These are phyloP conservation scores for Meyerozyma elateridarum DNA, from an alignment of 1,139 yeast genomes.

Conservation along the genomic window DNA sequence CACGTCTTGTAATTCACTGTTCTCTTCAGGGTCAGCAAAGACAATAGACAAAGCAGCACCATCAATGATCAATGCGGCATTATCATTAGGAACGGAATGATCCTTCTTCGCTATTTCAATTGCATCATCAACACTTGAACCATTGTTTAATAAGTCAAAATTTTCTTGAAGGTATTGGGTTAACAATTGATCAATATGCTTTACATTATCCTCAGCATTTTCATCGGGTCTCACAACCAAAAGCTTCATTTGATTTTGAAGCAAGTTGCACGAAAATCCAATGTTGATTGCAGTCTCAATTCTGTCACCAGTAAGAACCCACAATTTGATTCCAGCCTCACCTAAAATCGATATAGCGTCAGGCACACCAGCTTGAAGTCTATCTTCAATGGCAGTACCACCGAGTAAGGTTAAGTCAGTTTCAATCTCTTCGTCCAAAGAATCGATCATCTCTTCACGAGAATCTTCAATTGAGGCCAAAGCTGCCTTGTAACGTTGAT, in stretches of 20 bases:
- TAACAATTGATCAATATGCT: constrained; percentile 30
- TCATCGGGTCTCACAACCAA: constrained; percentile 53
- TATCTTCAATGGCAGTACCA: constrained; percentile 97
- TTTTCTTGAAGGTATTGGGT: constrained; percentile 17
- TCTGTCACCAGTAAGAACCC: constrained; percentile 98
- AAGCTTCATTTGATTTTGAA: constrained; percentile 83
- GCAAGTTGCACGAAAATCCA: constrained; percentile 90
- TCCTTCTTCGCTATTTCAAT: constrained; percentile 38
- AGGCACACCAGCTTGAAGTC: constrained; percentile 94
- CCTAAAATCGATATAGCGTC: constrained; percentile 81
- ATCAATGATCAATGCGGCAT: constrained; percentile 15
- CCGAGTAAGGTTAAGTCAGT: constrained; percentile 69
- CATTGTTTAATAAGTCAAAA: constrained; percentile 9
- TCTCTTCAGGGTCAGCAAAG: constrained; percentile 12
- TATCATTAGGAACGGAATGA: constrained; percentile 12
- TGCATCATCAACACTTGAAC: constrained; percentile 21
- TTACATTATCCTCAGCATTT: constrained; percentile 18
- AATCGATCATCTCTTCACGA: constrained; percentile 76
- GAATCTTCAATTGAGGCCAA: constrained; percentile 64
- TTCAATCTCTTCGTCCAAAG: constrained; percentile 78
- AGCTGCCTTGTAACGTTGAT: constrained; percentile 64
- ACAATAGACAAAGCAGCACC: constrained; percentile 15
- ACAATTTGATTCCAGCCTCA: constrained; percentile 88
- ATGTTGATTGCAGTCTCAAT: constrained; percentile 97
- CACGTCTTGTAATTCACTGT: constrained; percentile 17